These are phyloP conservation scores for Colletotrichum spinosum DNA, from an alignment of 2,329 filamentous ascomycete species.

Conservation along the genomic window DNA sequence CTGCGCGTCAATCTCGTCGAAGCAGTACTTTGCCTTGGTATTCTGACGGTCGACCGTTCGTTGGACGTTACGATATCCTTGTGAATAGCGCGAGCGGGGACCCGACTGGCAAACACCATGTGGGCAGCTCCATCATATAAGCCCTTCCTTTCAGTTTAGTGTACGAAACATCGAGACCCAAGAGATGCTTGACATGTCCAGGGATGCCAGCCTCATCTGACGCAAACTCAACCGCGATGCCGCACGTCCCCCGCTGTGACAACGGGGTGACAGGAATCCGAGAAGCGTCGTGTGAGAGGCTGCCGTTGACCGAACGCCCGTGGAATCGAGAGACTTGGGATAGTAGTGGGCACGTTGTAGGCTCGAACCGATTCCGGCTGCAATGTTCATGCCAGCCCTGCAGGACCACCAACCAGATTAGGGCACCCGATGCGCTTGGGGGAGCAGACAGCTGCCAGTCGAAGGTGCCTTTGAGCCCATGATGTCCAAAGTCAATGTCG, in stretches of 20 bases:
- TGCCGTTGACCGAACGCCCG: background rate
- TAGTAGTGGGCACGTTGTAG: background rate
- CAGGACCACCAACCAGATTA: background rate
- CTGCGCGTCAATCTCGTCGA: background rate
- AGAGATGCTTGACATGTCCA: constrained; percentile 26
- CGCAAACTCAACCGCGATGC: constrained; percentile 31
- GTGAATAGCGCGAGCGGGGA: background rate
- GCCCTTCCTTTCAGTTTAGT: constrained; percentile 16
- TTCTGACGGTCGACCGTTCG: constrained; percentile 10
- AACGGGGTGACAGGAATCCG: constrained; percentile 28
- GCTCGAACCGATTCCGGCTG: background rate
- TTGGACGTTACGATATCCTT: constrained; percentile 8
- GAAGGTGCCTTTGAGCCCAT: background rate
- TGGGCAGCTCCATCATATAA: constrained; percentile 27
- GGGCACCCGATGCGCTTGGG: background rate
- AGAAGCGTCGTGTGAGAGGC: constrained; percentile 20
- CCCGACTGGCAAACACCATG: background rate
- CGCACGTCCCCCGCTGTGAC: constrained; percentile 37
- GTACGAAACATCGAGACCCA: constrained; percentile 24
- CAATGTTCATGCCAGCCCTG: background rate
- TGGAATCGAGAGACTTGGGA: too few relatives aligned
- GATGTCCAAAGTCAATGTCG: constrained; percentile 15
- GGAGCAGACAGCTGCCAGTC: constrained; percentile 16
- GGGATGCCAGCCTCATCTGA: constrained; percentile 34
- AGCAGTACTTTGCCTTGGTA: constrained; percentile 2